Conservation (phyloP, 768 basidiomycete species). For the Piloderma croceum region DNA sequence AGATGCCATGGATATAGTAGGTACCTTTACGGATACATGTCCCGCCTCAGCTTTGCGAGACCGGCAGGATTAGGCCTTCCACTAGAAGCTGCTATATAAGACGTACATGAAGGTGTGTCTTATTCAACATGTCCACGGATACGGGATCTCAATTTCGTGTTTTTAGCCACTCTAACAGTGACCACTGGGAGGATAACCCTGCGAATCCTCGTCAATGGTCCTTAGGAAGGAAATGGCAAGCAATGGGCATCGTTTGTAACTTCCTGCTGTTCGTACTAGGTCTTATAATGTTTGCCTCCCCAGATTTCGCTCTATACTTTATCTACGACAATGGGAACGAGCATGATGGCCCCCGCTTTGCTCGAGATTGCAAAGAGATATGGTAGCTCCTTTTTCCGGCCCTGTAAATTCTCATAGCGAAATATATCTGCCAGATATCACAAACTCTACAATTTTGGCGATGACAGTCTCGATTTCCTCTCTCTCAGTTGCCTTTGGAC, state of each 20-base stretch:
- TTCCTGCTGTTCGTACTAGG: neutral
- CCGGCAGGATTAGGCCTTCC: too few relatives aligned
- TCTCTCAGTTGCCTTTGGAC: slow-evolving; percentile 58
- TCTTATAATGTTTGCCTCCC: neutral
- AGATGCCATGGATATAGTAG: too few relatives aligned
- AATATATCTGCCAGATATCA: too few relatives aligned
- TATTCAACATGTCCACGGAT: too few relatives aligned
- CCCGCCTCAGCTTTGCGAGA: too few relatives aligned
- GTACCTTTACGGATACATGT: too few relatives aligned
- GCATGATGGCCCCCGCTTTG: slow-evolving; percentile 62
- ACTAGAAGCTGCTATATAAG: too few relatives aligned
- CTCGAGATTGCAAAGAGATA: slow-evolving; percentile 50
- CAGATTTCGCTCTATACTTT: slow-evolving; percentile 41
- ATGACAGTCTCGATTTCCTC: slow-evolving; percentile 61
- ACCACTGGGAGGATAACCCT: slow-evolving; percentile 48
- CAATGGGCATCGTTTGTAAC: slow-evolving; percentile 37
- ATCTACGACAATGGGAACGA: slow-evolving; percentile 30
- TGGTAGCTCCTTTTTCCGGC: too few relatives aligned
- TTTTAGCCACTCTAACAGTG: too few relatives aligned
- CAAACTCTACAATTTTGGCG: slow-evolving; percentile 44
- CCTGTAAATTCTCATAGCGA: too few relatives aligned
- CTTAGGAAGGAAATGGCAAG: slow-evolving; percentile 40
- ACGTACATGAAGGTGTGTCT: too few relatives aligned
- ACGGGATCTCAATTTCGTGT: too few relatives aligned
- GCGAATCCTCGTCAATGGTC: slow-evolving; percentile 61